phyloP scores from a whole-genome alignment of 805 yeast genomes.

The Kodamaea neixiangensis region DNA sequence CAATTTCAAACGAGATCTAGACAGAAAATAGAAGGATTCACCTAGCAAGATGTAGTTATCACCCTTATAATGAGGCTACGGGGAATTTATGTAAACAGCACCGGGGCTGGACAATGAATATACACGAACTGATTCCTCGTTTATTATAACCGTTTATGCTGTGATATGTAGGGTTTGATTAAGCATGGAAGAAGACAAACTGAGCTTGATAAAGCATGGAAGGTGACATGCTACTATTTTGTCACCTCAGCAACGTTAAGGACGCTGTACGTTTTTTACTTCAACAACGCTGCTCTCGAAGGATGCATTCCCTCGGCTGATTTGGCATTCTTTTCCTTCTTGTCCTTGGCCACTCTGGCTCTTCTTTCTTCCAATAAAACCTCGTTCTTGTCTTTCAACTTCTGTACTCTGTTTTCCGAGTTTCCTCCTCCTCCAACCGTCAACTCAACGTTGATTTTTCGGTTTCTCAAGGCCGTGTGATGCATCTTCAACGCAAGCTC shows the following conservation, averaged over 20 bases:
- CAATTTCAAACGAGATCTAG: not conserved
- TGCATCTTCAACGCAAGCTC: constrained; percentile 85
- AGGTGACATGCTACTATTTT: too few species aligned
- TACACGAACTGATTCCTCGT: too few species aligned
- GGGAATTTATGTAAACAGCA: too few species aligned
- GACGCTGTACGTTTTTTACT: too few species aligned
- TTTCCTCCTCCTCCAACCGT: constrained; percentile 99
- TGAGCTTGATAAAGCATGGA: too few species aligned
- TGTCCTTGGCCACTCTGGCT: constrained; percentile 53
- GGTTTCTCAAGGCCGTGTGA: constrained; percentile 63
- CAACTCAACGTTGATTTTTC: constrained; percentile 91
- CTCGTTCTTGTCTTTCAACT: constrained; percentile 77
- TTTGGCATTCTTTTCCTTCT: constrained; percentile 36
- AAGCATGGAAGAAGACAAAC: too few species aligned
- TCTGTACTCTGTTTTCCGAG: constrained; percentile 60
- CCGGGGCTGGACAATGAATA: too few species aligned
- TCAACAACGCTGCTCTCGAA: constrained; percentile 57
- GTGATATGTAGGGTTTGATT: too few species aligned
- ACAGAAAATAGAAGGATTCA: not conserved
- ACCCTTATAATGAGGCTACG: too few species aligned
- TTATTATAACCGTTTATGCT: too few species aligned
- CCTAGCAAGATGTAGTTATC: not conserved
- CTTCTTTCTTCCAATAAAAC: constrained; percentile 71
- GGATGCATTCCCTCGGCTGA: constrained; percentile 56
- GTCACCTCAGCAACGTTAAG: too few species aligned